Evolutionary conservation across 116 monocot genomes (phyloP).

Genomic region (Thalassia testudinum): DNA sequence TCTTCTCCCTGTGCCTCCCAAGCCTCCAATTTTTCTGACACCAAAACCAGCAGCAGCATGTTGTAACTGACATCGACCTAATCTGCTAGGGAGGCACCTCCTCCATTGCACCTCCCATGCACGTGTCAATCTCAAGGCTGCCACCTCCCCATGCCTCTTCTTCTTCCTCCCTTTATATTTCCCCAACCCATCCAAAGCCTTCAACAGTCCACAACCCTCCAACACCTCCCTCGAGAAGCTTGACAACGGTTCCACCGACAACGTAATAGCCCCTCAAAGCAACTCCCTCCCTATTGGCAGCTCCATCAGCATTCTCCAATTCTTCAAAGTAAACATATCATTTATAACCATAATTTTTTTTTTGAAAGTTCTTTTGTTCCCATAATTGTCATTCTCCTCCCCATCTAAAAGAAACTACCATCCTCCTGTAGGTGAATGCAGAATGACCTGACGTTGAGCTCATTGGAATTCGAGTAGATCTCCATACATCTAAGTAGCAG

Average conservation of each 20-base stretch:
- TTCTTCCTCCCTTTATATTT: constrained; percentile 12
- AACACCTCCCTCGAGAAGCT: constrained; percentile 21
- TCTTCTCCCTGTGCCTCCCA: constrained; percentile 42
- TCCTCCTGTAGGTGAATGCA: constrained; percentile 10
- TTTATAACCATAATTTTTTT: no score
- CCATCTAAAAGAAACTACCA: no score
- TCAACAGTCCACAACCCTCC: constrained; percentile 12
- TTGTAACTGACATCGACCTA: constrained; percentile 56
- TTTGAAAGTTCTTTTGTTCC: no score
- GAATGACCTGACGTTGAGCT: constrained; percentile 5
- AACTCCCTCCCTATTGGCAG: constrained; percentile 4
- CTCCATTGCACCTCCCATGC: constrained; percentile 12
- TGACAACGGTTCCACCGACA: constrained; percentile 28
- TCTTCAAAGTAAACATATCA: constrained; percentile 27
- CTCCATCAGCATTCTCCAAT: not conserved
- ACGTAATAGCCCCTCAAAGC: constrained; percentile 6
- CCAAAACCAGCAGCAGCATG: constrained; percentile 52
- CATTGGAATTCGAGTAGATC: constrained; percentile 20
- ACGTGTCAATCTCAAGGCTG: constrained; percentile 11
- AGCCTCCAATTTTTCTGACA: constrained; percentile 30
- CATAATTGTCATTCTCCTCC: no score
- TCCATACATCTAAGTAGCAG: constrained; percentile 51
- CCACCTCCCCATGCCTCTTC: constrained; percentile 17
- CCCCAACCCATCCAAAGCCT: constrained; percentile 2
- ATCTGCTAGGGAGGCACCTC: constrained; percentile 26